phyloP scores from a whole-genome alignment of 2,329 filamentous ascomycete species.

The Elsinoe batatas region DNA sequence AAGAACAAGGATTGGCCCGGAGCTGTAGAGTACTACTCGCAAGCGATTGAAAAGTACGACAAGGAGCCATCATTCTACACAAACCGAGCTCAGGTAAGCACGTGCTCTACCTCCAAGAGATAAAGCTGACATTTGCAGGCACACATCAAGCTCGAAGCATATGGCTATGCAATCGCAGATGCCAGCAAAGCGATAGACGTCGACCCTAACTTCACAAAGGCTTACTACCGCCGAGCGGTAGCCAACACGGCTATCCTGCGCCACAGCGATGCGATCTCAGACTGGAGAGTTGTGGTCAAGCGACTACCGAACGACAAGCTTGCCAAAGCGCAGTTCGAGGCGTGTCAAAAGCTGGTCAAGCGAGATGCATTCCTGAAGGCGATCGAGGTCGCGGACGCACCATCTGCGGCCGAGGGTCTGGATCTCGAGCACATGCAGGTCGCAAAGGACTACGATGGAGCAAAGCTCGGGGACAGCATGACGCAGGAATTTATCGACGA shows the following conservation, averaged over 20 bases:
- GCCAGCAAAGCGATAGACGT: slow-evolving; percentile 85
- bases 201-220: slow-evolving; percentile 82
- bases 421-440: slow-evolving; percentile 79
- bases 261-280: slow-evolving; percentile 77
- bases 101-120: slow-evolving; percentile 13
- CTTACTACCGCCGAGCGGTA: slow-evolving; percentile 86
- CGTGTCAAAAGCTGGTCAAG: slow-evolving; percentile 91
- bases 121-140: slow-evolving; percentile 45
- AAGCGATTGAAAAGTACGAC: slow-evolving; percentile 77
- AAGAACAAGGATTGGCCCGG: slow-evolving; percentile 73
- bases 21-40: slow-evolving; percentile 73
- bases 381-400: slow-evolving; percentile 86
- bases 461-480: slow-evolving; percentile 69
- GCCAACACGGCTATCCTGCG: slow-evolving; percentile 85
- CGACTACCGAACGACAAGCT: slow-evolving; percentile 83
- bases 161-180: slow-evolving; percentile 85
- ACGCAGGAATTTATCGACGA: slow-evolving; percentile 94
- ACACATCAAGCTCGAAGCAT: slow-evolving; percentile 90
- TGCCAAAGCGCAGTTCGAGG: slow-evolving; percentile 79
- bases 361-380: slow-evolving; percentile 87
- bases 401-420: slow-evolving; percentile 82
- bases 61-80: slow-evolving; percentile 84
- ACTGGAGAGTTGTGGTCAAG: slow-evolving; percentile 84
- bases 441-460: slow-evolving; percentile 78
- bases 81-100: slow-evolving; percentile 81